These are phyloP conservation scores for Beauveria brongniartii DNA, from an alignment of 2,329 filamentous ascomycete species.

Conservation along the genomic window DNA sequence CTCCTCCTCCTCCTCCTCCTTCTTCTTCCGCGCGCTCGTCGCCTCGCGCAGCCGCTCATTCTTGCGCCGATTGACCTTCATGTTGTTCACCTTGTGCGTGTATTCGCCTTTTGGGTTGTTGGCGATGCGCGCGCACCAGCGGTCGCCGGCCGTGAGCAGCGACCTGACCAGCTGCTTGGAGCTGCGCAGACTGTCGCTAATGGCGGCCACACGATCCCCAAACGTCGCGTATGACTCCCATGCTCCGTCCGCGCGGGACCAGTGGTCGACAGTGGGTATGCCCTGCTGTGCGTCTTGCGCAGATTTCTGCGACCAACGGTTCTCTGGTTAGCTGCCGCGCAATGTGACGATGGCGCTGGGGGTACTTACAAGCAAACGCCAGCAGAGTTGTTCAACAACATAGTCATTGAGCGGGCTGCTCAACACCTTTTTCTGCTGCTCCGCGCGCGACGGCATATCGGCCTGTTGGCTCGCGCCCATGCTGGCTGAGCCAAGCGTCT, in stretches of 20 bases:
- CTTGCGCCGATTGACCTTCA: slow-evolving; percentile 19
- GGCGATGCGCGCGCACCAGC: slow-evolving; percentile 19
- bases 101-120: slow-evolving; percentile 20
- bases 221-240: slow-evolving; percentile 23
- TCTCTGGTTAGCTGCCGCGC: background rate
- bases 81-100: slow-evolving; percentile 18
- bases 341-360: too few relatives aligned
- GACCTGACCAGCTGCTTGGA: slow-evolving; percentile 24
- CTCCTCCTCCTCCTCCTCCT: background rate
- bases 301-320: slow-evolving; percentile 8
- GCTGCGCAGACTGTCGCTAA: slow-evolving; percentile 17
- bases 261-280: slow-evolving; percentile 17
- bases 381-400: slow-evolving; percentile 18
- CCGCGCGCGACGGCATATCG: slow-evolving; percentile 7
- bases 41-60: slow-evolving; percentile 10
- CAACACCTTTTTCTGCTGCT: slow-evolving; percentile 17
- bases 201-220: slow-evolving; percentile 18
- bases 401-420: slow-evolving; percentile 17
- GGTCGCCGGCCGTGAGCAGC: slow-evolving; percentile 17
- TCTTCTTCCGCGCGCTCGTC: background rate
- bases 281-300: slow-evolving; percentile 21
- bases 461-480: background rate
- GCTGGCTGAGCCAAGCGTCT: background rate
- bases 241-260: slow-evolving; percentile 21
- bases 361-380: slow-evolving; percentile 18